Evolutionary conservation across 495 filamentous ascomycete species (phyloP).

Genomic region (Xylaria castorea): DNA sequence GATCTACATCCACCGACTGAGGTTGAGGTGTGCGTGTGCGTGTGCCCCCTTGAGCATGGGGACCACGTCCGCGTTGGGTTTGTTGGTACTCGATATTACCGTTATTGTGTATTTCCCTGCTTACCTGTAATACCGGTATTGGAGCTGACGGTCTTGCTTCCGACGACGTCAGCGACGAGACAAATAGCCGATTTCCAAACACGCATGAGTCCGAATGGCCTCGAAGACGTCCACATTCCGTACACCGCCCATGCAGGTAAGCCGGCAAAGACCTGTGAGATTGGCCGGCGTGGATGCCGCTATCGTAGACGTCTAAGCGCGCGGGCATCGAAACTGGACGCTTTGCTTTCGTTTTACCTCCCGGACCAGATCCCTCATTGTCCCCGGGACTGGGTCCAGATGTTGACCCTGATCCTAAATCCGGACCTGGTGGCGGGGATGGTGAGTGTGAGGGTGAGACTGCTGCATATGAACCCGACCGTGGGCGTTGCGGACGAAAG

Average conservation of each 20-base stretch:
- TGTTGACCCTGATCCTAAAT: not conserved
- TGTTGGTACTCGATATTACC: not conserved
- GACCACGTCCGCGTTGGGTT: not conserved
- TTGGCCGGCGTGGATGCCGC: not conserved
- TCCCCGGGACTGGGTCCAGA: not conserved
- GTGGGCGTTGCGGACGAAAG: not conserved
- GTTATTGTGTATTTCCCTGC: not conserved
- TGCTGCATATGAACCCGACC: not conserved
- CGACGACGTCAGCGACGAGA: not conserved
- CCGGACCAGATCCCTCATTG: not conserved
- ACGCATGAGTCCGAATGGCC: not conserved
- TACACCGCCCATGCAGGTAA: not conserved
- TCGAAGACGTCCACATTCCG: not conserved
- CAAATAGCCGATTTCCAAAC: not conserved
- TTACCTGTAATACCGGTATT: not conserved
- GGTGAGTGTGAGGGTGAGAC: not conserved
- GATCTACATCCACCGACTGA: not conserved
- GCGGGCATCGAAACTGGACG: not conserved
- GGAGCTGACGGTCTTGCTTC: not conserved
- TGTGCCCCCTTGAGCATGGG: not conserved
- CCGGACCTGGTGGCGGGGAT: not conserved
- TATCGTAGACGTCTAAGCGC: not conserved
- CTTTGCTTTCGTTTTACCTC: not conserved
- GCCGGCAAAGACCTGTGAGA: not conserved
- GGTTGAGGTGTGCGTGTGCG: not conserved